Percentiles rank a stretch among this genome's conserved stretches.
Evolutionary conservation across 495 filamentous ascomycete genomes (phyloP).

Genomic region (Jackrogersella multiformis): DNA sequence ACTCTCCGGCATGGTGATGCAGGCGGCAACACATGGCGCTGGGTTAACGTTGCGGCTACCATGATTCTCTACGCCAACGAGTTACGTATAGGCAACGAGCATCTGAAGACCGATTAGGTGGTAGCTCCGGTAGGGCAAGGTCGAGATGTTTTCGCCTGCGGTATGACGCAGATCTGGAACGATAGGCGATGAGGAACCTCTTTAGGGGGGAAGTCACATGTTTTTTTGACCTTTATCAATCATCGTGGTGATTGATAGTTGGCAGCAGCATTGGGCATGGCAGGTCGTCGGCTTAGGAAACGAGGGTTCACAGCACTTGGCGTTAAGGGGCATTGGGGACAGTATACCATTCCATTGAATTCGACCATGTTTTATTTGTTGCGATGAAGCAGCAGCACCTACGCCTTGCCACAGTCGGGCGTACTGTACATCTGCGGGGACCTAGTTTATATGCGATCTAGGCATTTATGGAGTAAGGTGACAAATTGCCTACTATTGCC

Average conservation of each 20-base stretch:
- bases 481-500: slow-evolving; percentile 7
- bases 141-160: slow-evolving; percentile 27
- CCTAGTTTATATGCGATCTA: slow-evolving; percentile 8
- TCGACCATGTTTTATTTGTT: slow-evolving; percentile 47
- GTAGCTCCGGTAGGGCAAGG: slow-evolving; percentile 17
- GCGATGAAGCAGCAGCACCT: slow-evolving; percentile 22
- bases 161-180: slow-evolving; percentile 15
- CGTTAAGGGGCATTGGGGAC: slow-evolving; percentile 48
- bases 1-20: slow-evolving; percentile 77
- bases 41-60: slow-evolving; percentile 88
- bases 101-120: slow-evolving; percentile 92
- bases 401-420: slow-evolving; percentile 14
- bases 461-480: slow-evolving; percentile 24
- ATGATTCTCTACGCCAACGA: slow-evolving; percentile 92
- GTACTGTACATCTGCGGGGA: slow-evolving; percentile 22
- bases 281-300: slow-evolving; percentile 47
- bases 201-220: slow-evolving; percentile 33
- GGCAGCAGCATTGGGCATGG: slow-evolving; percentile 40
- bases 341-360: slow-evolving; percentile 49
- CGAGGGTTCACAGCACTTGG: slow-evolving; percentile 48
- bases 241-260: slow-evolving; percentile 31
- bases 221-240: slow-evolving; percentile 33
- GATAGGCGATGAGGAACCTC: slow-evolving; percentile 21
- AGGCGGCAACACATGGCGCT: slow-evolving; percentile 88
- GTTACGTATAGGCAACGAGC: slow-evolving; percentile 82